Evolutionary conservation across 768 basidiomycete genomes (phyloP).

Genomic region (Russula compacta): DNA sequence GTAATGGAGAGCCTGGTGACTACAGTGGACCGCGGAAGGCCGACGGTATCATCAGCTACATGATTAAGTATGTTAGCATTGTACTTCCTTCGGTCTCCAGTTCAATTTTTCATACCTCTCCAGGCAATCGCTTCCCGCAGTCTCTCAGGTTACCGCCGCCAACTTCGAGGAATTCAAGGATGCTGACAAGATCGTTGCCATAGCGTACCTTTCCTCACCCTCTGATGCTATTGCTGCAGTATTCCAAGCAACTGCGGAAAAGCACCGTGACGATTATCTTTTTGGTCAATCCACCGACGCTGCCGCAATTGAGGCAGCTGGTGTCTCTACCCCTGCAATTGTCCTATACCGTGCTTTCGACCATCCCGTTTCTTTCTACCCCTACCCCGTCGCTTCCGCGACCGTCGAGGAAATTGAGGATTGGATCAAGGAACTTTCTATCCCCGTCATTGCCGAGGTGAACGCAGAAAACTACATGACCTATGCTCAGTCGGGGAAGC

Average conservation of each 20-base stretch:
- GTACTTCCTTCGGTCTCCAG: neutral
- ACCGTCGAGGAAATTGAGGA: constrained; percentile 54
- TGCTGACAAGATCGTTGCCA: constrained; percentile 82
- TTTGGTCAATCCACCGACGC: constrained; percentile 81
- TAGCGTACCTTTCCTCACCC: constrained; percentile 74
- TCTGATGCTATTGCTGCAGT: constrained; percentile 61
- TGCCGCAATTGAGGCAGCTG: constrained; percentile 56
- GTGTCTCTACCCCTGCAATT: constrained; percentile 72
- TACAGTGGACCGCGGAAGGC: constrained; percentile 88
- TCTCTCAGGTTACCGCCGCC: constrained; percentile 66
- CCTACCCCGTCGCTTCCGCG: constrained; percentile 48
- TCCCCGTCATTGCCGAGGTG: constrained; percentile 89
- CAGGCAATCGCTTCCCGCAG: constrained; percentile 90
- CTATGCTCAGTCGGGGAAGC: constrained; percentile 76
- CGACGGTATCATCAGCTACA: constrained; percentile 93
- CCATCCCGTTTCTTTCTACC: constrained; percentile 64
- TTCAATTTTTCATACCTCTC: constrained; percentile 17
- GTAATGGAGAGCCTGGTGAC: constrained; percentile 67
- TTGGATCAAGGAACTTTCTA: constrained; percentile 76
- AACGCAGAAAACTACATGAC: constrained; percentile 84
- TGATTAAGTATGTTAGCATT: constrained; percentile 66
- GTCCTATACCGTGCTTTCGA: constrained; percentile 92
- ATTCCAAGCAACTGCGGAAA: constrained; percentile 75
- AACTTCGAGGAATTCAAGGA: constrained; percentile 80
- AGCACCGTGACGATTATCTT: constrained; percentile 86